Base-by-base conservation (phyloP, 1,139 yeast genomes). In the Yamadazyma aaseri region DNA sequence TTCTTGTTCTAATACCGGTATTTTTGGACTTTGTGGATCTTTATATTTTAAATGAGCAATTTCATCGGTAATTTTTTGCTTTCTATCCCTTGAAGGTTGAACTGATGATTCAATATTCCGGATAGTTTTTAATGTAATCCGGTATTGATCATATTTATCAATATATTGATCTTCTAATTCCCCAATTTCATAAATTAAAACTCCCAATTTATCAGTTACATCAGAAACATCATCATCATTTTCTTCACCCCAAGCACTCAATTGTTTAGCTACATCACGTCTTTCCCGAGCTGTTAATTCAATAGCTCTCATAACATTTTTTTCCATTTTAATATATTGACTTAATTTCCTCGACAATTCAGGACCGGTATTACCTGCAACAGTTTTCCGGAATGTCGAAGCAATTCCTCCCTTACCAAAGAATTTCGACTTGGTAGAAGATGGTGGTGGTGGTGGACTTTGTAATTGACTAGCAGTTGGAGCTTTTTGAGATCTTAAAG, bases 111-210 rank as follows among this genome's bases (percentile, higher is more conserved):
- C 95, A 50, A 86, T 84, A 65, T 86, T 85, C 66, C 94, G 75
- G 54, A 86, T 78, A 27, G 86, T 73, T 65, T 85, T 85, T 58
- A 86, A 65, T 37, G 92, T 83, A 55, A 84, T 76, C 71, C 95
- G 79, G 71, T 84, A 83, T 63, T 83, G 92, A 56, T 86, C 95
- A 60, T 85, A 82, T 64, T 83, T 80, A 68, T 82, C 92, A 53
- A 85, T 84, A 68, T 81, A 86, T 61, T 82, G 90, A 64, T 84
- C 94, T 65, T 86, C 95, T 56, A 84, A 72, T 64, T 84, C 94
- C 65, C 92, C 95, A 57, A 85, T 68, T 63, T 86, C 95, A 59
- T 77, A 83, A 47, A 85, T 73, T 44, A 86, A 69, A 39, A 85
- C 94, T 53, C 95, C 95, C 57, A 85, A 73, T 62, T 86, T 86